Evolutionary conservation across 345 rosid species (phyloP).

Genomic region (Gossypioides kirkii): DNA sequence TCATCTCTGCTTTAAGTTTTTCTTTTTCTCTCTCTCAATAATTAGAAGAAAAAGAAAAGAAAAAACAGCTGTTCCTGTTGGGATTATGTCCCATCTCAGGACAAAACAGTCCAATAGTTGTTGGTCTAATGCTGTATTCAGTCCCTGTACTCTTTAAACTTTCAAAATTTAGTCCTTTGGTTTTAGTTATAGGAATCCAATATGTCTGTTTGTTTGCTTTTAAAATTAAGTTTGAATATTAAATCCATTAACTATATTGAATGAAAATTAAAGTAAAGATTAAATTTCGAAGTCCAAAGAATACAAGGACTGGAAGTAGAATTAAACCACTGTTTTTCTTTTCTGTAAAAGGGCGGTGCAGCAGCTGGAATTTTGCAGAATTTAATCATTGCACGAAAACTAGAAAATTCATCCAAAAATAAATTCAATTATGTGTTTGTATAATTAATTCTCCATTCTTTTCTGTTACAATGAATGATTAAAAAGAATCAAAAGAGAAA

Average conservation of each 20-base stretch:
- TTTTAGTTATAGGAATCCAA: too few relatives aligned
- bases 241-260: too few relatives aligned
- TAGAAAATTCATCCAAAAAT: neutral
- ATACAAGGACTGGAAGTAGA: too few relatives aligned
- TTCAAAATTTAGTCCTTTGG: too few relatives aligned
- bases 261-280: too few relatives aligned
- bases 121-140: too few relatives aligned
- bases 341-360: neutral
- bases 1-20: neutral
- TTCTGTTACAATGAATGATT: neutral
- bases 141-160: too few relatives aligned
- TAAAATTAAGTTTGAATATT: too few relatives aligned
- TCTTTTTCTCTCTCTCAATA: neutral
- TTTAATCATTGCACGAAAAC: slow-evolving; percentile 1
- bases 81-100: neutral
- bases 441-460: neutral
- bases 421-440: neutral
- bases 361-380: neutral
- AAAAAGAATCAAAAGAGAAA: neutral
- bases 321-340: neutral
- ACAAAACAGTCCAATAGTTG: neutral
- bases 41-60: neutral
- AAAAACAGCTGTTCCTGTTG: slow-evolving; percentile 1
- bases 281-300: too few relatives aligned
- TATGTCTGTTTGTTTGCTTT: too few relatives aligned